A percentile compares a stretch with the other conserved stretches of the same genome.
phyloP scores from a whole-genome alignment of 2,329 filamentous ascomycete genomes.

The Curvularia spicifera region DNA sequence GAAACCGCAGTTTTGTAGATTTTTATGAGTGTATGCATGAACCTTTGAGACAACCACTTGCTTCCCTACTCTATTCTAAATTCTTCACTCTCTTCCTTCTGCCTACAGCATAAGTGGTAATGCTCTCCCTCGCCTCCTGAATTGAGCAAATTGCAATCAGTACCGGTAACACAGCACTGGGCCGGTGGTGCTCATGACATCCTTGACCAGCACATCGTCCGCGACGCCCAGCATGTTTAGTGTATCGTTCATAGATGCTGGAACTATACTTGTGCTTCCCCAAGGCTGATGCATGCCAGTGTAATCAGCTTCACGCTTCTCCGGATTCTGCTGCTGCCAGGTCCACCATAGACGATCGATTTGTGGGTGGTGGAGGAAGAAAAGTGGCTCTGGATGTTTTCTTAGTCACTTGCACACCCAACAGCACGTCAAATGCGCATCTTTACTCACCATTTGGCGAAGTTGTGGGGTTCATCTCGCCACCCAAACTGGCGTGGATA shows the following conservation, averaged over 20 bases:
- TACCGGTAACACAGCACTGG: background rate
- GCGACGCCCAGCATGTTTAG: background rate
- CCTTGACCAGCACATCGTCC: background rate
- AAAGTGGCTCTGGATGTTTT: conserved; percentile 28
- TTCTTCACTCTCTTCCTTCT: background rate
- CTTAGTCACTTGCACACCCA: background rate
- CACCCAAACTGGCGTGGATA: conserved; percentile 1
- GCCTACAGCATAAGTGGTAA: background rate
- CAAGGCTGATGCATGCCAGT: background rate
- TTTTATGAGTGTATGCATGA: too few relatives aligned
- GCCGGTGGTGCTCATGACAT: background rate
- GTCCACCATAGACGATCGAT: conserved; percentile 40
- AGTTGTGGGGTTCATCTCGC: conserved; percentile 14
- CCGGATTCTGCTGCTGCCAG: conserved; percentile 30
- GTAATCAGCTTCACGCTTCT: background rate
- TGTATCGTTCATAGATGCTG: background rate
- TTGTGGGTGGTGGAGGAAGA: conserved; percentile 42
- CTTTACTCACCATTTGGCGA: conserved; percentile 30
- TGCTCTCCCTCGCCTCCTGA: background rate
- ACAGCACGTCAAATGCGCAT: background rate
- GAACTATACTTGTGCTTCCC: background rate
- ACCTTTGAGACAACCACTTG: too few relatives aligned
- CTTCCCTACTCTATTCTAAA: background rate
- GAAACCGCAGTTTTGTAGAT: too few relatives aligned
- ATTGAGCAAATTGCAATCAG: background rate